phyloP scores from a whole-genome alignment of 83 land plant genomes.

The Thuja plicata region DNA sequence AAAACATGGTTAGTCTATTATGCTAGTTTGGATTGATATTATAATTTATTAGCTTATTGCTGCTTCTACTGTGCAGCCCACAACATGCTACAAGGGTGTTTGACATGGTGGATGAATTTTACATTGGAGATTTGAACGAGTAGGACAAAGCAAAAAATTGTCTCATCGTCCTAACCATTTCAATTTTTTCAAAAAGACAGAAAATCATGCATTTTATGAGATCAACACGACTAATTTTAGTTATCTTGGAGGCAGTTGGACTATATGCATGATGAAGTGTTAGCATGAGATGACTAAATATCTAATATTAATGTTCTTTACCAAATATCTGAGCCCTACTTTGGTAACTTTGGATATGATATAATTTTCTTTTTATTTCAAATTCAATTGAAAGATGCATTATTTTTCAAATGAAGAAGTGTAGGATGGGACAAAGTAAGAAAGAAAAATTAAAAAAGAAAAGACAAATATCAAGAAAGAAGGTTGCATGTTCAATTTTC shows the following conservation, averaged over 20 bases:
- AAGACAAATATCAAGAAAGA: background rate
- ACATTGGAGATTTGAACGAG: constrained; percentile 68
- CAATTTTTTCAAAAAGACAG: background rate
- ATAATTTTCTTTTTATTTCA: background rate
- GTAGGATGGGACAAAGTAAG: background rate
- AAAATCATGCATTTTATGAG: background rate
- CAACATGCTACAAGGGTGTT: constrained; percentile 95
- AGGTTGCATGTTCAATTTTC: background rate
- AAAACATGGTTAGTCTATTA: constrained; percentile 2
- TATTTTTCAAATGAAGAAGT: background rate
- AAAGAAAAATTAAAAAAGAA: too few species aligned
- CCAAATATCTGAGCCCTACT: background rate
- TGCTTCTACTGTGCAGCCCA: constrained; percentile 59
- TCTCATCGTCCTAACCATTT: background rate
- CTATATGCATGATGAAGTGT: background rate
- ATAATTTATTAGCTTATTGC: background rate
- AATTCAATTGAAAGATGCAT: background rate
- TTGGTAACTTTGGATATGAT: background rate
- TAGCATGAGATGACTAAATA: background rate
- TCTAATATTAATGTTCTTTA: background rate
- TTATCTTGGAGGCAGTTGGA: background rate
- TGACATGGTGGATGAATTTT: constrained; percentile 94
- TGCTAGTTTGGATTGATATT: constrained; percentile 4
- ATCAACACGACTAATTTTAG: background rate
- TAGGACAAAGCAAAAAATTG: constrained; percentile 2